These are phyloP conservation scores for Letharia lupina DNA, from an alignment of 495 filamentous ascomycete species.

Conservation along the genomic window DNA sequence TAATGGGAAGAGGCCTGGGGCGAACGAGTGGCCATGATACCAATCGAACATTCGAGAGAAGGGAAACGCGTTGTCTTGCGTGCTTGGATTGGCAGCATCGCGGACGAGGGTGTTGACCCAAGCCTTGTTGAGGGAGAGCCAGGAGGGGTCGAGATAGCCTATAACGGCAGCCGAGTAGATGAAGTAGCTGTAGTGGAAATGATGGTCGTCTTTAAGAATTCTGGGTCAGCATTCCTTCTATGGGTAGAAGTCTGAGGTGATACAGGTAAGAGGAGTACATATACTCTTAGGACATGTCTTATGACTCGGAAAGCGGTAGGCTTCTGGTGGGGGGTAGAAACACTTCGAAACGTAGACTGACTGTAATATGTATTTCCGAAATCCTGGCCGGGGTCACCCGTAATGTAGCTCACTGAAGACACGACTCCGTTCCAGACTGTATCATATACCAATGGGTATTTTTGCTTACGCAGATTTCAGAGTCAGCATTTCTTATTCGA, in stretches of 20 bases:
- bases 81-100: slow-evolving; percentile 69
- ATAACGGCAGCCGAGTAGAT: slow-evolving; percentile 84
- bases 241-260: no score
- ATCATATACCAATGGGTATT: slow-evolving; percentile 74
- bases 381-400: slow-evolving; percentile 59
- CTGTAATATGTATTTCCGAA: slow-evolving; percentile 87
- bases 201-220: slow-evolving; percentile 53
- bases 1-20: slow-evolving; percentile 87
- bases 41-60: slow-evolving; percentile 86
- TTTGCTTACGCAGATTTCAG: slow-evolving; percentile 36
- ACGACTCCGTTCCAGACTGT: slow-evolving; percentile 79
- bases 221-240: no score
- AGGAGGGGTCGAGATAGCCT: slow-evolving; percentile 66
- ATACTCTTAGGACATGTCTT: no score
- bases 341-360: no score
- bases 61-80: slow-evolving; percentile 68
- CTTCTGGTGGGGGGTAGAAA: no score
- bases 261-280: no score
- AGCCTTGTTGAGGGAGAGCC: slow-evolving; percentile 63
- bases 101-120: slow-evolving; percentile 76
- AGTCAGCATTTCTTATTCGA: no score
- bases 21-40: slow-evolving; percentile 94
- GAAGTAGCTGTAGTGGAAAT: slow-evolving; percentile 91
- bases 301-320: no score
- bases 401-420: slow-evolving; percentile 69